phyloP scores from a whole-genome alignment of 2,329 filamentous ascomycete genomes.

The Ceratocystis destructans region DNA sequence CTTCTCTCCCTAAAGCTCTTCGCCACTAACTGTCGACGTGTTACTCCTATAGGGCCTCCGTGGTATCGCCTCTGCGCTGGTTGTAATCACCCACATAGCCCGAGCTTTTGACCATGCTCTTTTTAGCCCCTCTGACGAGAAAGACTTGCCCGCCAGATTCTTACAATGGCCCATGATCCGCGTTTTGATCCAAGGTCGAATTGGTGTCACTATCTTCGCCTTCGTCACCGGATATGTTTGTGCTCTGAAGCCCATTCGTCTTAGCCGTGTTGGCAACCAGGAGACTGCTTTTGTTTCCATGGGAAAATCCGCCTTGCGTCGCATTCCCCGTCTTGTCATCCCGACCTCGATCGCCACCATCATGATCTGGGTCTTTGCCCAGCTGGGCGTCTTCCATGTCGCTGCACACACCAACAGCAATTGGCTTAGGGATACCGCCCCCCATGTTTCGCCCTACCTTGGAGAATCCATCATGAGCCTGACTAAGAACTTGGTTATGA shows the following conservation, averaged over 20 bases:
- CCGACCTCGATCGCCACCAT: conserved; percentile 44
- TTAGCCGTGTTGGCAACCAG: conserved; percentile 39
- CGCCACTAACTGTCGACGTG: neutral
- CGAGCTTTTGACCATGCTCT: conserved; percentile 38
- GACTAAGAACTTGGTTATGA: conserved; percentile 33
- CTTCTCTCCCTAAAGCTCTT: neutral
- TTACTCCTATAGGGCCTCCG: conserved; percentile 35
- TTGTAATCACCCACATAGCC: conserved; percentile 41
- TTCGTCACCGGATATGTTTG: conserved; percentile 53
- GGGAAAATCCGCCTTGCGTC: conserved; percentile 43
- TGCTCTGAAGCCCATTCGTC: conserved; percentile 45
- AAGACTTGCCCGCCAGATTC: conserved; percentile 33
- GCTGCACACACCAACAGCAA: conserved; percentile 30
- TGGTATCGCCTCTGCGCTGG: conserved; percentile 40
- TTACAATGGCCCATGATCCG: conserved; percentile 47
- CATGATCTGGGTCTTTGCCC: conserved; percentile 39
- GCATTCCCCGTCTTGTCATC: conserved; percentile 44
- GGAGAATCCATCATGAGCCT: conserved; percentile 23
- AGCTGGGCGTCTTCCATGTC: conserved; percentile 43
- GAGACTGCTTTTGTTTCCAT: conserved; percentile 40
- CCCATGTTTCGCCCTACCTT: conserved; percentile 33
- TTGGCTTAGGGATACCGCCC: conserved; percentile 30
- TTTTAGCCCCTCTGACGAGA: conserved; percentile 34
- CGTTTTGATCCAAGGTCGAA: conserved; percentile 45
- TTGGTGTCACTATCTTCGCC: conserved; percentile 53